Conservation (phyloP, 2,329 filamentous ascomycete genomes). For the Tolypocladium endophyticum region DNA sequence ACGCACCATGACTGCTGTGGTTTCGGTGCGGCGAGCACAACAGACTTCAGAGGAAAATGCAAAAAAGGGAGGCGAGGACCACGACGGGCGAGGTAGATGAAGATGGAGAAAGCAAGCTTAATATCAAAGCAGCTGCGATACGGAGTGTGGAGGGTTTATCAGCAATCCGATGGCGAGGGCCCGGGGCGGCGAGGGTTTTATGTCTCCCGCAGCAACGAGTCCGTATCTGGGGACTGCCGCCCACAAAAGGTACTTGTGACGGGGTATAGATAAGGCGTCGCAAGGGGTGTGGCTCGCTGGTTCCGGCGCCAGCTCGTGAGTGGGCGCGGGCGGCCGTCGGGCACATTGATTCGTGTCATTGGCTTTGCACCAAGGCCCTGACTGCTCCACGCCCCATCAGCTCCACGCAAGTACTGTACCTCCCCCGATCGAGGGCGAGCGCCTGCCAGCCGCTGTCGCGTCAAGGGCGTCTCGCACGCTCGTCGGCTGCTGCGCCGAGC, state of each 20-base stretch:
- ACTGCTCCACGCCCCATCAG: neutral
- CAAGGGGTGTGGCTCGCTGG: conserved; percentile 4
- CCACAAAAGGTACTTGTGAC: neutral
- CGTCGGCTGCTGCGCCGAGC: neutral
- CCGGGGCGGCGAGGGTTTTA: conserved; percentile 12
- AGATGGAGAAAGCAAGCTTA: neutral
- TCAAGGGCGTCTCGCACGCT: neutral
- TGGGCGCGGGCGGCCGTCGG: neutral
- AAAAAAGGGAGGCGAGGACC: neutral
- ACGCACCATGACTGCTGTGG: conserved; percentile 13
- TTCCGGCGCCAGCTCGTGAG: conserved; percentile 1
- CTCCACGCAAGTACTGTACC: neutral
- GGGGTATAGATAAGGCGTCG: conserved; percentile 4
- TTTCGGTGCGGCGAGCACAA: conserved; percentile 1
- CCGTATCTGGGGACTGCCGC: neutral
- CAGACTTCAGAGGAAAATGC: neutral
- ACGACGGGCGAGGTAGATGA: neutral
- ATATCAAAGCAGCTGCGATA: conserved; percentile 1
- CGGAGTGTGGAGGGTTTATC: conserved; percentile 1
- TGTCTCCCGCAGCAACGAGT: conserved; percentile 4
- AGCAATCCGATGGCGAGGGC: neutral
- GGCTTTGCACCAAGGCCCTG: neutral
- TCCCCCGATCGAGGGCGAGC: neutral
- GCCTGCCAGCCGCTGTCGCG: neutral
- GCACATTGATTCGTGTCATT: conserved; percentile 1